Evolutionary conservation across 331 rosid species (phyloP), one percentile per base, ranked within the genome.

Genomic region (Pyracantha coccinea): DNA sequence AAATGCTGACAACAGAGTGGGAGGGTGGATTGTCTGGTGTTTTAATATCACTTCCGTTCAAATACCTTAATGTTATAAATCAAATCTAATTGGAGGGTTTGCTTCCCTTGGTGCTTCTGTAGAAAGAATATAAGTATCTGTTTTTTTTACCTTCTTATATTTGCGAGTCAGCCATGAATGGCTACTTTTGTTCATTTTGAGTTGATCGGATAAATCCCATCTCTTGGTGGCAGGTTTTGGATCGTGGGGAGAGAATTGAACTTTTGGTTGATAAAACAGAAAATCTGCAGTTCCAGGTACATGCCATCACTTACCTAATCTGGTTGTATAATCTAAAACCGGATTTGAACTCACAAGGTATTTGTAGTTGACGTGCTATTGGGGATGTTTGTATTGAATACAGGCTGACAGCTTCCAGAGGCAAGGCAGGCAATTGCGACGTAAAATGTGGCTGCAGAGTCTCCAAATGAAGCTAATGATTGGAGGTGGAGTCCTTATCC

Each of bases 361-460:
- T n/a, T 80, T 16, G 32, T 63, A 54, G 71, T 59, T 47, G 14
- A 52, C 52, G 27, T 71, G 63, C 62, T 62, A 54, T 7, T 29
- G n/a, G 17, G 45, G 68, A 32, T 65, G 20, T 79, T 52, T 45
- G 70, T 5, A 65, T 68, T 59, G 74, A 72, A 80, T 82, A 28
- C 83, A 94, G 99, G 99, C 99, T 24, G 99, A 94, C 77, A 94
- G 97, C 89, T 94, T 94, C 80, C 99, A 94, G 79, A 92, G 99
- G 89, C 99, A 94, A 83, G 99, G 99, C 21, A 86, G 97, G 86
- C 95, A 90, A 73, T 83, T 94, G 38, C 87, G 99, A 58, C 81
- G 99, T 68, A 94, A 89, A 83, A 94, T 94, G 97, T 94, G 96
- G 99, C 89, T 94, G 79, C 99, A 94, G 88, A 90, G 81, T 84